Evolutionary conservation across 2,329 filamentous ascomycete species (phyloP).

Genomic region (Tolypocladium sp.): DNA sequence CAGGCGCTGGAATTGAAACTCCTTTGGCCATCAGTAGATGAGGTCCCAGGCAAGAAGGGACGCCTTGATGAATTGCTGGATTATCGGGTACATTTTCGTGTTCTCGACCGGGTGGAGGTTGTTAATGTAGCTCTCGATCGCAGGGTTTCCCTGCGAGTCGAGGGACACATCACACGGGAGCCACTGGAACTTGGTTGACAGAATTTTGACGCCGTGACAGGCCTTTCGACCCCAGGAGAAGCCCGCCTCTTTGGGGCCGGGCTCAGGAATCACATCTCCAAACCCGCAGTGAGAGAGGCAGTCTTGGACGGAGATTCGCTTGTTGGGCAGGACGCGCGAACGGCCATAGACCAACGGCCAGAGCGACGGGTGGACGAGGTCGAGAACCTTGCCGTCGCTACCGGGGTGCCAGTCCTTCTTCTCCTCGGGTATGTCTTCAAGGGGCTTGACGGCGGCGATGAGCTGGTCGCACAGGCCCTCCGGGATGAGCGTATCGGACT

Average conservation of each 20-base stretch:
- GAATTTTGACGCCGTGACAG: no score
- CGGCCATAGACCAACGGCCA: slow-evolving; percentile 49
- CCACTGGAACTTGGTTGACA: slow-evolving; percentile 27
- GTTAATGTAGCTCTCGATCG: slow-evolving; percentile 44
- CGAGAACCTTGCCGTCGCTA: slow-evolving; percentile 45
- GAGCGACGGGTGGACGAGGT: slow-evolving; percentile 56
- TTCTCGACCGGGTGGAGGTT: slow-evolving; percentile 37
- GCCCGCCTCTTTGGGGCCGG: neutral
- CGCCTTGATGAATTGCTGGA: slow-evolving; percentile 31
- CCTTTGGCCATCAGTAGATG: slow-evolving; percentile 19
- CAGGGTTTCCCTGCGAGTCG: slow-evolving; percentile 20
- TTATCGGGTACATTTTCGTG: slow-evolving; percentile 24
- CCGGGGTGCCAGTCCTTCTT: slow-evolving; percentile 53
- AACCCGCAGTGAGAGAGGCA: slow-evolving; percentile 23
- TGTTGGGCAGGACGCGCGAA: slow-evolving; percentile 22
- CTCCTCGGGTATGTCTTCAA: slow-evolving; percentile 42
- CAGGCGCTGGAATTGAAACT: slow-evolving; percentile 18
- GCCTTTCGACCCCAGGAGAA: no score
- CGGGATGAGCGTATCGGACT: slow-evolving; percentile 21
- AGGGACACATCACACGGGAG: slow-evolving; percentile 40
- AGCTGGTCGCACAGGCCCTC: slow-evolving; percentile 25
- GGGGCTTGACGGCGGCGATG: slow-evolving; percentile 26
- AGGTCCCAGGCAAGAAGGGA: slow-evolving; percentile 37
- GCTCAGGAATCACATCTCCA: slow-evolving; percentile 18
- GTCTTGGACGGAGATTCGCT: slow-evolving; percentile 24